Conservation (phyloP, 768 basidiomycete genomes). For the Lactarius vividus region DNA sequence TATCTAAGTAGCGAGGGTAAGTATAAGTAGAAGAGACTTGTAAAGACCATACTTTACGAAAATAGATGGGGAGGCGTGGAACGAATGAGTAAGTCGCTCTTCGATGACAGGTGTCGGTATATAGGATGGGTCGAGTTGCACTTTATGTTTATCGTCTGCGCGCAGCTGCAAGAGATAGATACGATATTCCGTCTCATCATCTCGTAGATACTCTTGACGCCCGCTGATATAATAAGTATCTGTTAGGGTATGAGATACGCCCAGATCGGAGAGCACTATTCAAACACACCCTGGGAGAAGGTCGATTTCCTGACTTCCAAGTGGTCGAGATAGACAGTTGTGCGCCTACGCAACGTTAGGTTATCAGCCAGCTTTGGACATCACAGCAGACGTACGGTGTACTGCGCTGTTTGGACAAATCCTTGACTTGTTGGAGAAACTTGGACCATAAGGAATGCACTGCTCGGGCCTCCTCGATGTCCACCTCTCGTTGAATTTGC, state of each 20-base stretch:
- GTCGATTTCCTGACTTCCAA: not conserved
- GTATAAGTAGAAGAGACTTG: not conserved
- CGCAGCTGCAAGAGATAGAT: not conserved
- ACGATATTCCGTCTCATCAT: not conserved
- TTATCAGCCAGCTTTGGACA: not conserved
- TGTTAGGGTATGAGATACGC: not conserved
- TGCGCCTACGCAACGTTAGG: not conserved
- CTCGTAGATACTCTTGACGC: not conserved
- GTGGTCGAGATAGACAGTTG: not conserved
- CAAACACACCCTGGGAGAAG: not conserved
- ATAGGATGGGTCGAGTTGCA: constrained; percentile 9
- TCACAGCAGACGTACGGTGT: not conserved
- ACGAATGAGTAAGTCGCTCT: not conserved
- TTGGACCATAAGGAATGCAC: not conserved
- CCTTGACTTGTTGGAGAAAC: not conserved
- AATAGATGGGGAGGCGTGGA: not conserved
- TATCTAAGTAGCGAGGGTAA: not conserved
- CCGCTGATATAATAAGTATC: constrained; percentile 8
- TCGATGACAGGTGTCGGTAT: not conserved
- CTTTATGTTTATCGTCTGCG: not conserved
- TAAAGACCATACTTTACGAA: not conserved
- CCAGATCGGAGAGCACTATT: no score
- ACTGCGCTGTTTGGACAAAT: not conserved
- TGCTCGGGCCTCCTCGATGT: not conserved
- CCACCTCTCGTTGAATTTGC: constrained; percentile 5